Evolutionary conservation across 345 rosid genomes (phyloP).

Genomic region (Brassica cretica): DNA sequence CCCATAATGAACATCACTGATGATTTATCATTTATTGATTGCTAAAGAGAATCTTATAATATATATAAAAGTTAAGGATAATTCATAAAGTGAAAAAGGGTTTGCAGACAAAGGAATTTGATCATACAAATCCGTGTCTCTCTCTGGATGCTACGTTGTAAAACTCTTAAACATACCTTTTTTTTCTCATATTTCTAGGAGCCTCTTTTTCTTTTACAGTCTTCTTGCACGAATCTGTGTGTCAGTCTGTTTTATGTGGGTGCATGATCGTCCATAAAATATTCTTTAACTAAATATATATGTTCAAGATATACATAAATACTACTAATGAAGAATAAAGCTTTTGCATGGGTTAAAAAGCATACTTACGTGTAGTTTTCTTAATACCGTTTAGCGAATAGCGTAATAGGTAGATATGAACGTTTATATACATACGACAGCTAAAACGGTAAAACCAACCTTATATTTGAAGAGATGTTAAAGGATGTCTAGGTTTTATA

Average conservation of each 20-base stretch:
- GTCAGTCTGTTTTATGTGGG: constrained; percentile 30
- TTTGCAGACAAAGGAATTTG: constrained; percentile 18
- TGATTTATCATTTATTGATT: not conserved
- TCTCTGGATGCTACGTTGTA: constrained; percentile 25
- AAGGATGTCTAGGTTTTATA: not conserved
- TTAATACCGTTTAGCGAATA: not conserved
- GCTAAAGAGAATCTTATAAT: not conserved
- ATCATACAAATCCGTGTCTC: constrained; percentile 18
- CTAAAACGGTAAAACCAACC: not conserved
- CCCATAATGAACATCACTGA: not conserved
- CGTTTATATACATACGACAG: not conserved
- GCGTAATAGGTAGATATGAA: not conserved
- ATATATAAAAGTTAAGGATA: constrained; percentile 7
- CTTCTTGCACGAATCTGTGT: constrained; percentile 30
- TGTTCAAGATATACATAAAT: not conserved
- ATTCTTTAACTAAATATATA: not conserved
- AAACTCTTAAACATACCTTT: constrained; percentile 2
- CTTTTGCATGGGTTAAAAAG: constrained; percentile 25
- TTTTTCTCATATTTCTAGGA: constrained; percentile 33
- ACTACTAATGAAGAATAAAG: not conserved
- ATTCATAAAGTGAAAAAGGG: constrained; percentile 24
- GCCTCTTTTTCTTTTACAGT: constrained; percentile 35
- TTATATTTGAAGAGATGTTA: not conserved
- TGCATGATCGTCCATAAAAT: constrained; percentile 30
- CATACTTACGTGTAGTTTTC: constrained; percentile 11